phyloP scores from a whole-genome alignment of 345 rosid species.

The Lepidium didymum region DNA sequence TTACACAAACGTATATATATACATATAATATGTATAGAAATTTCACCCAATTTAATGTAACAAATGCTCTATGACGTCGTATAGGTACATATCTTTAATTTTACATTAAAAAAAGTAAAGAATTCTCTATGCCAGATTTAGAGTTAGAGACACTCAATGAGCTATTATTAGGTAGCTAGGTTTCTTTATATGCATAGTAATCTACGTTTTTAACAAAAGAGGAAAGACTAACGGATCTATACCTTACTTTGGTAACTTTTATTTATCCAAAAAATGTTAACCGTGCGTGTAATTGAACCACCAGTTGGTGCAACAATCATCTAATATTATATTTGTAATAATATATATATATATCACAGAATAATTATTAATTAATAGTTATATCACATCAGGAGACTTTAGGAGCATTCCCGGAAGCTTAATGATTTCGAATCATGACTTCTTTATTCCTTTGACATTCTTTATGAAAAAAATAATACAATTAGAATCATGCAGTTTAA shows the following conservation, averaged over 20 bases:
- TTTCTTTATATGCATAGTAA: not conserved
- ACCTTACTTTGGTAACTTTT: no score
- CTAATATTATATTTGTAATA: no score
- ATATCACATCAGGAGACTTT: conserved; percentile 11
- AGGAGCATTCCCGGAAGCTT: conserved; percentile 17
- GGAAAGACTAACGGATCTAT: no score
- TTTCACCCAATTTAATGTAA: not conserved
- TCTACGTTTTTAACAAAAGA: not conserved
- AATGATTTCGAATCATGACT: not conserved
- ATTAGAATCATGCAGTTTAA: not conserved
- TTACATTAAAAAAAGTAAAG: not conserved
- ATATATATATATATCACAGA: no score
- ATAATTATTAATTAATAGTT: not conserved
- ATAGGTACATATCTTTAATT: not conserved
- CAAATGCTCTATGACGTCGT: not conserved
- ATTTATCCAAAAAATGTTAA: not conserved
- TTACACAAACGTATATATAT: not conserved
- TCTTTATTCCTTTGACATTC: not conserved
- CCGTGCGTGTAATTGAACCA: not conserved
- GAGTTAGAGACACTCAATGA: not conserved
- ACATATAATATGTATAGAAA: not conserved
- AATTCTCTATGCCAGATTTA: not conserved
- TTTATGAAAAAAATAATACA: not conserved
- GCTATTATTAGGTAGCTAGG: not conserved
- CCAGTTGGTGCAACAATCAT: not conserved